Base-by-base conservation (phyloP, 176 grass and related monocot species). In the Hyparrhenia diplandra region DNA sequence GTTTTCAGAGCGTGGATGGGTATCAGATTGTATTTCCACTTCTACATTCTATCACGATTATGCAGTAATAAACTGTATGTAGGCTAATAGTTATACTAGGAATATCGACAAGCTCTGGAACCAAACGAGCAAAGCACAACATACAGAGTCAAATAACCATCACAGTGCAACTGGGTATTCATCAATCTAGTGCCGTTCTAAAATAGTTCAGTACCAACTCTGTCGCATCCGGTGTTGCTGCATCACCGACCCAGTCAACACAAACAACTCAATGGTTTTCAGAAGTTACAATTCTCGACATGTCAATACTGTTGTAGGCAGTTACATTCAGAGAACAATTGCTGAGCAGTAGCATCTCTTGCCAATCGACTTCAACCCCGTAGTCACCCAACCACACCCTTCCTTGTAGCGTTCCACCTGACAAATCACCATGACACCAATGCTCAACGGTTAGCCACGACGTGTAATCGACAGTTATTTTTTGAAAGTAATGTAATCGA, bases 351-450 rank as follows among this genome's bases (percentile, higher is more conserved):
- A 82, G 79, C 88, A 89, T 80, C 89, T 91, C 59, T 78, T 84
- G 31, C 87, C 89, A 46, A 89, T 73, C n/a, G 89, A 80, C 71
- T 83, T 94, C 60, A 87, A 24, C 11, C 78, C 89, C 0, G 84
- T 89, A 6, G 81, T 76, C 76, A 78, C 82, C 90, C 92, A 97
- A 1, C 86, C 83, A 45, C 36, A 73, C 11, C 92, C 92, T 78
- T 92, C 92, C 80, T 71, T 76, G 73, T 89, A 98, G 69, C 70
- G 84, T 40, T 98, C 95, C 85, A 94, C 88, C 92, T 94, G 76
- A 58, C 62, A 82, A 35, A 68, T 24, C n/a, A n/a, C 11, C 46
- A 72, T 37, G 58, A 77, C 23, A 75, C 16, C 27, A 61, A 64
- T 25, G 4, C 36, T 24, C 45, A 24, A 55, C 36, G 52, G 12